These are phyloP conservation scores for Capsella bursapastoris DNA, from an alignment of 345 rosid genomes.

Conservation along the genomic window DNA sequence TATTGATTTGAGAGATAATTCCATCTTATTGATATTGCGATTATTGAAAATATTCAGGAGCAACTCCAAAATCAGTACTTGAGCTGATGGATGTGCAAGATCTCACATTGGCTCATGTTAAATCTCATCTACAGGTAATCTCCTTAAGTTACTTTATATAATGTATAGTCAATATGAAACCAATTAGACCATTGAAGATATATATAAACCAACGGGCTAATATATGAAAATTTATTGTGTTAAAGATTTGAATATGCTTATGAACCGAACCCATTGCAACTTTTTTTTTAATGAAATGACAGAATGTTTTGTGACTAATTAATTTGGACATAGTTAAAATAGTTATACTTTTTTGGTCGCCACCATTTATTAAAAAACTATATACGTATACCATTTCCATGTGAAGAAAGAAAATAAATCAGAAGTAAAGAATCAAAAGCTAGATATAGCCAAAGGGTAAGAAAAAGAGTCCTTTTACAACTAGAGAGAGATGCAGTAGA, in stretches of 20 bases:
- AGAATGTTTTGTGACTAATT: constrained; percentile 12
- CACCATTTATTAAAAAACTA: not conserved
- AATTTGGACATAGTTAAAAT: constrained; percentile 11
- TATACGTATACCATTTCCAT: not conserved
- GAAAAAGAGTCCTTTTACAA: constrained; percentile 23
- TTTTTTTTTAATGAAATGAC: constrained; percentile 3
- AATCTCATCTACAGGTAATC: constrained; percentile 91
- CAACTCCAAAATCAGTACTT: constrained; percentile 97
- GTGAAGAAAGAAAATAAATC: constrained; percentile 10
- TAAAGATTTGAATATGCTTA: constrained; percentile 14
- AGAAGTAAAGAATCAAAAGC: constrained; percentile 34
- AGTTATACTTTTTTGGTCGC: constrained; percentile 9
- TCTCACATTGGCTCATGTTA: constrained; percentile 98
- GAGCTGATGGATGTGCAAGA: constrained; percentile 99
- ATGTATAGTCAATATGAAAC: not conserved
- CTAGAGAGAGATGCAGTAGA: constrained; percentile 39
- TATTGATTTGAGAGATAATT: not conserved
- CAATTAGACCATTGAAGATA: not conserved
- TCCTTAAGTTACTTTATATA: not conserved
- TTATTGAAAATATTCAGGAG: constrained; percentile 55
- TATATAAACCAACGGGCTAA: not conserved
- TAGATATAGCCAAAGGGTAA: constrained; percentile 40
- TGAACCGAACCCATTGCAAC: constrained; percentile 25
- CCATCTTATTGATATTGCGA: constrained; percentile 23
- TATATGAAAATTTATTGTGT: not conserved